Evolutionary conservation across 2,329 filamentous ascomycete species (phyloP), one percentile per base, ranked within the genome.

Genomic region (Beauveria sp.): DNA sequence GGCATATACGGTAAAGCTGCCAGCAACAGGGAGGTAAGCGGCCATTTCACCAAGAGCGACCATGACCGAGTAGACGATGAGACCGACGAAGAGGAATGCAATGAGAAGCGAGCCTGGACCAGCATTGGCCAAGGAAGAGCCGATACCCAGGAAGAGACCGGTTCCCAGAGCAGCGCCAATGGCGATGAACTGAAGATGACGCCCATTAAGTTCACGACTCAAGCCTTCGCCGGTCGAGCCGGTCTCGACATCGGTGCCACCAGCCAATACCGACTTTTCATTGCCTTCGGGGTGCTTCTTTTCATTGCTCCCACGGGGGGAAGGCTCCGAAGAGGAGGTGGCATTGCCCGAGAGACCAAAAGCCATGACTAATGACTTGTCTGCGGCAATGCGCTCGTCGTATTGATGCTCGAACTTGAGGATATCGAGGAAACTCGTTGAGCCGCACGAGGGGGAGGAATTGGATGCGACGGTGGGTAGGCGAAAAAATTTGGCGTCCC

Each of bases 31-130:
- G 30, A 93, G 86, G 67, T 86, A 91, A 12, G 89, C 87, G 10
- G 89, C 87, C 81, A 95, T 88, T 75, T 96, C 86, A 55, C 84
- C 84, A 38, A 88, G 76, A 51, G 80, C 81, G 53, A 81, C 79
- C 87, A 93, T 92, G 73, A 93, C 86, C 5, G 86, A 86, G 77
- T 84, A 93, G 53, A 93, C 83, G 62, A 93, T 82, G 18, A 83
- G 79, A 57, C 88, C 90, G 69, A 92, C 81, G 64, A 89, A 87
- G 62, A 83, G 70, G 70, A 88, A 91, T 53, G 85, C 86, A 65
- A 91, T 81, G 52, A 91, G 78, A 43, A 85, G 81, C 34, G 86
- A 84, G 1, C 83, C 84, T 10, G 88, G 88, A 0, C 88, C 88
- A 10, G 85, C 80, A 54, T 79, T 83, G 62, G 83, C 77, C 58